These are phyloP conservation scores for Olyra latifolia DNA, from an alignment of 176 grass and related monocot genomes.

Conservation along the genomic window DNA sequence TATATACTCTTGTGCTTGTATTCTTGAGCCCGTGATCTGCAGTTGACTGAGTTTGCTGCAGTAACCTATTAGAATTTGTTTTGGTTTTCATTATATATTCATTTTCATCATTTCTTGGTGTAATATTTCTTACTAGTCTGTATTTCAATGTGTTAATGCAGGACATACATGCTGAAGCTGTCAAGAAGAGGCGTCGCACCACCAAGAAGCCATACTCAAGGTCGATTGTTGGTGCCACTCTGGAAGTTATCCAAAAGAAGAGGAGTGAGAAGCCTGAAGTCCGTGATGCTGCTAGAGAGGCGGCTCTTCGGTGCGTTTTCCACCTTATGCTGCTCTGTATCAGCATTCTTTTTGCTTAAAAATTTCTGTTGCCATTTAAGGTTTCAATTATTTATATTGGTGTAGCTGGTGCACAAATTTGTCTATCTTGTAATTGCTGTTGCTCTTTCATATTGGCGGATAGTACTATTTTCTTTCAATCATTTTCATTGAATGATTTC, in stretches of 20 bases:
- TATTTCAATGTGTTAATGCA: conserved; percentile 28
- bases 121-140: neutral
- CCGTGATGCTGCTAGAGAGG: conserved; percentile 90
- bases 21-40: neutral
- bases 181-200: conserved; percentile 77
- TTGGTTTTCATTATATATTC: neutral
- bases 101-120: neutral
- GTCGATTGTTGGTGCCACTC: conserved; percentile 85
- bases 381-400: neutral
- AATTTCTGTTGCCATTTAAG: neutral
- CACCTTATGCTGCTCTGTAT: neutral
- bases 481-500: neutral
- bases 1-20: neutral
- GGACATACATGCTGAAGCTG: conserved; percentile 85
- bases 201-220: conserved; percentile 91
- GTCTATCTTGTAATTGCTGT: neutral
- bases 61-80: neutral
- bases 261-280: conserved; percentile 87
- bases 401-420: neutral
- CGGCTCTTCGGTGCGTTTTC: conserved; percentile 73
- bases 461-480: neutral
- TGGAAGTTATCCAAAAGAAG: conserved; percentile 94
- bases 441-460: neutral
- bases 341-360: neutral
- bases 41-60: neutral